A percentile compares a stretch with the other conserved stretches of the same genome.
phyloP scores from a whole-genome alignment of 208 protist species.

The Leishmania arabica region DNA sequence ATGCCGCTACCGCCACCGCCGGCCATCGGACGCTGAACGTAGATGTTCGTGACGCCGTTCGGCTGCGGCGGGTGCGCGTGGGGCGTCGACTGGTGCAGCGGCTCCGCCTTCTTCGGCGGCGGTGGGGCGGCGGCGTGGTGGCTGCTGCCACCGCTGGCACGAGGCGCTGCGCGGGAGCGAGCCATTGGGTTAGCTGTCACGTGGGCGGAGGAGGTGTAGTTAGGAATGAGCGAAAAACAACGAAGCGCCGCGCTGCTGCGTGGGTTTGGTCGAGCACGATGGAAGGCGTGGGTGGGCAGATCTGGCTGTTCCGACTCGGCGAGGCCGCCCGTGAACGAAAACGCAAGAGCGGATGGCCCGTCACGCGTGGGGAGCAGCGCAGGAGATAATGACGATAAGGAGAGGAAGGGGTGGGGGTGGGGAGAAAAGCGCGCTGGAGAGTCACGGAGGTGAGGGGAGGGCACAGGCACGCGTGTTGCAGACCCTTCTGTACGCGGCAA shows the following conservation, averaged over 20 bases:
- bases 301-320: not conserved
- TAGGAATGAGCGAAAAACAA: not conserved
- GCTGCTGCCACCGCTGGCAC: slow-evolving; percentile 25
- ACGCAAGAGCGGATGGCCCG: not conserved
- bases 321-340: not conserved
- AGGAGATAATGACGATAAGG: not conserved
- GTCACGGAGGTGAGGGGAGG: not conserved
- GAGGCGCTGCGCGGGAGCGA: slow-evolving; percentile 58
- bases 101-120: slow-evolving; percentile 25
- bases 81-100: slow-evolving; percentile 20
- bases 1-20: slow-evolving; percentile 68
- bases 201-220: not conserved
- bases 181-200: slow-evolving; percentile 36
- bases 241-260: not conserved
- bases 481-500: not conserved
- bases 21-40: slow-evolving; percentile 56
- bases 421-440: not conserved
- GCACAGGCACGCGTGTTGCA: not conserved
- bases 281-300: not conserved
- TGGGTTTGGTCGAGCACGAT: not conserved
- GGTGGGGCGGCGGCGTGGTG: slow-evolving; percentile 10
- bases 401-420: not conserved
- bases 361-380: not conserved
- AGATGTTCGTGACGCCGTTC: slow-evolving; percentile 71
- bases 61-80: slow-evolving; percentile 37